Evolutionary conservation across 2,329 filamentous ascomycete species (phyloP).

Genomic region (Ceratocystis variospora): DNA sequence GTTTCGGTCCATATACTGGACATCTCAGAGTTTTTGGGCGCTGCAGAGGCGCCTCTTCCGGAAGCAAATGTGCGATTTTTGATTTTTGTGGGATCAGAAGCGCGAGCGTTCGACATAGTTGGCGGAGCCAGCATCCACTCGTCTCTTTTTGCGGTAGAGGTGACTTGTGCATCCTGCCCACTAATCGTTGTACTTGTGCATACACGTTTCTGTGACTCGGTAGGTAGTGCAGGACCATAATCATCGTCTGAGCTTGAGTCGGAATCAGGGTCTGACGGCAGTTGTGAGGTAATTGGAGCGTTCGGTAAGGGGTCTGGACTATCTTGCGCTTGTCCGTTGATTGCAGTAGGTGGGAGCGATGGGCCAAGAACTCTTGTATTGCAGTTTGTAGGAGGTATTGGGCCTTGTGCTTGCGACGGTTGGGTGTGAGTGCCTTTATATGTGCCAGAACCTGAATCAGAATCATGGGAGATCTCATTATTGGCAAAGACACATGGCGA

Average conservation of each 20-base stretch:
- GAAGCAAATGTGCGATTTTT: constrained; percentile 72
- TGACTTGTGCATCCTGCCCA: constrained; percentile 21
- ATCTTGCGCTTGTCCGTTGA: constrained; percentile 28
- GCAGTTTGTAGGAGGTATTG: constrained; percentile 22
- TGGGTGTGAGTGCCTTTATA: constrained; percentile 17
- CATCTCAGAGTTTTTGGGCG: constrained; percentile 29
- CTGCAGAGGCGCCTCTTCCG: constrained; percentile 29
- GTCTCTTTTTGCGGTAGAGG: constrained; percentile 47
- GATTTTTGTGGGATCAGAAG: constrained; percentile 69
- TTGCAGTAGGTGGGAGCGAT: constrained; percentile 23
- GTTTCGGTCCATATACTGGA: constrained; percentile 82
- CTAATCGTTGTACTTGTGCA: constrained; percentile 28
- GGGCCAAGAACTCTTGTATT: constrained; percentile 19
- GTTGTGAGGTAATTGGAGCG: neutral
- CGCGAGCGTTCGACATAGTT: constrained; percentile 38
- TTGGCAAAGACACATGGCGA: neutral
- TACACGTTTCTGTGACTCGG: constrained; percentile 40
- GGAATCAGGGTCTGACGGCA: constrained; percentile 15
- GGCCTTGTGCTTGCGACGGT: constrained; percentile 24
- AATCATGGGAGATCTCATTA: constrained; percentile 11
- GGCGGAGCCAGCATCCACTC: constrained; percentile 73
- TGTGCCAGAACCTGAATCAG: constrained; percentile 27
- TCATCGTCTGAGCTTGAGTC: constrained; percentile 34
- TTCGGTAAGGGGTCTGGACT: constrained; percentile 9
- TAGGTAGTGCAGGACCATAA: constrained; percentile 47